Conservation (phyloP, 805 yeast genomes). For the Aciculoconidium aculeatum region DNA sequence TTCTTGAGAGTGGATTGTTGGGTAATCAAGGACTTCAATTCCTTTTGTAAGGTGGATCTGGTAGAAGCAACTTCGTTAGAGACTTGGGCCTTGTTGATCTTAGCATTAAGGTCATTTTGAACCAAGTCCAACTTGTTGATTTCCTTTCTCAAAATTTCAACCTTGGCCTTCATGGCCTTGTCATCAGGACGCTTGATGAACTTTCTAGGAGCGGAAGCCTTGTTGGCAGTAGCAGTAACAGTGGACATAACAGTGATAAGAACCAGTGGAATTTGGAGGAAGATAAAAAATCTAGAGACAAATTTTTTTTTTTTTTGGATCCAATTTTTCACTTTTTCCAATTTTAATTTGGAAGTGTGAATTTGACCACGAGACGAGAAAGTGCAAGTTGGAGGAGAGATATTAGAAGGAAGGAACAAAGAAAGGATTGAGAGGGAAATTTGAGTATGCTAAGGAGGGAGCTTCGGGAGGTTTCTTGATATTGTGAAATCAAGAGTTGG, state of each 20-base stretch:
- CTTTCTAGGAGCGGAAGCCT: constrained; percentile 26
- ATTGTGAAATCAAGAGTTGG: too few species aligned
- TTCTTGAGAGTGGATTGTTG: constrained; percentile 45
- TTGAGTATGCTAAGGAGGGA: too few species aligned
- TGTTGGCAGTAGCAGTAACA: constrained; percentile 4
- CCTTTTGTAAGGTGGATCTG: constrained; percentile 28
- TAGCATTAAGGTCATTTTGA: constrained; percentile 46
- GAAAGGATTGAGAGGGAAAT: too few species aligned
- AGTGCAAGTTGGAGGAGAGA: too few species aligned
- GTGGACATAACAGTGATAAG: constrained; percentile 11
- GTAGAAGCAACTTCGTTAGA: constrained; percentile 26
- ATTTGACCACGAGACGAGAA: too few species aligned
- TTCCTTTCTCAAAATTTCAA: constrained; percentile 51
- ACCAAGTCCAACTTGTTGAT: constrained; percentile 57
- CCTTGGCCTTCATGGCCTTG: constrained; percentile 52
- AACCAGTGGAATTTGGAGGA: too few species aligned
- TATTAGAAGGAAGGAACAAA: too few species aligned
- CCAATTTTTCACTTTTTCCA: too few species aligned
- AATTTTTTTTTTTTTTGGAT: too few species aligned
- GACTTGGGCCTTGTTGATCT: constrained; percentile 40
- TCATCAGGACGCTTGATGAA: constrained; percentile 74
- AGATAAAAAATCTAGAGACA: too few species aligned
- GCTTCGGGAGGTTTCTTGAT: too few species aligned
- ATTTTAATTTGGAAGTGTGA: too few species aligned
- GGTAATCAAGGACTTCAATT: constrained; percentile 37